phyloP scores from a whole-genome alignment of 2,329 filamentous ascomycete genomes.

The Cordyceps fumosorosea region DNA sequence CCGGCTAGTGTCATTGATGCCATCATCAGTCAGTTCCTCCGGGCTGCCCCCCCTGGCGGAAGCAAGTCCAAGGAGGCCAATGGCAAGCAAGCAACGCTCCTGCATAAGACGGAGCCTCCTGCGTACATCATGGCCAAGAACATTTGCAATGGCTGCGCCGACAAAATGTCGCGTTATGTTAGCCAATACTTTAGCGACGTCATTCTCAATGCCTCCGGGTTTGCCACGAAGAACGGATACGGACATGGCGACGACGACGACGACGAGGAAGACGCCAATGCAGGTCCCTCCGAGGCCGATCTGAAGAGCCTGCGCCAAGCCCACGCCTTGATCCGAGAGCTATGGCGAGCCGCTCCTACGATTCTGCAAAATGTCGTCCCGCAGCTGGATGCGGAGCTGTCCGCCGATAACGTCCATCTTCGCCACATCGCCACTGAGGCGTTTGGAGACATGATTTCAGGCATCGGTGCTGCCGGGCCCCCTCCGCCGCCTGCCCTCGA shows the following conservation, averaged over 20 bases:
- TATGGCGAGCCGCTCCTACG: conserved; percentile 86
- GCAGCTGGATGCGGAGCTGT: conserved; percentile 85
- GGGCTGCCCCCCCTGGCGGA: conserved; percentile 67
- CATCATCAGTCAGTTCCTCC: conserved; percentile 90
- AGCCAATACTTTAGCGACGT: conserved; percentile 97
- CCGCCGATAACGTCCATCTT: conserved; percentile 80
- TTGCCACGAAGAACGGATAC: conserved; percentile 50
- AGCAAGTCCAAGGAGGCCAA: conserved; percentile 59
- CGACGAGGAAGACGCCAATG: conserved; percentile 53
- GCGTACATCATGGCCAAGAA: conserved; percentile 96
- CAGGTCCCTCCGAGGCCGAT: conserved; percentile 72
- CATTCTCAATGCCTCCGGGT: conserved; percentile 76
- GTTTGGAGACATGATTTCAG: conserved; percentile 88
- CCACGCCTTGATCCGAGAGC: conserved; percentile 79
- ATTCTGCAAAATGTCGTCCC: conserved; percentile 91
- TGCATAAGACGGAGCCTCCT: conserved; percentile 81
- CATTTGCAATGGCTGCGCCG: conserved; percentile 79
- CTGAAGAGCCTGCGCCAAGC: conserved; percentile 84
- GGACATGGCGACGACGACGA: conserved; percentile 56
- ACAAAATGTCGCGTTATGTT: conserved; percentile 92
- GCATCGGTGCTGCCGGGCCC: conserved; percentile 85
- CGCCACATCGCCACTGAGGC: conserved; percentile 88
- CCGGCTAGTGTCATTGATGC: conserved; percentile 81
- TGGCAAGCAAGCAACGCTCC: conserved; percentile 72
- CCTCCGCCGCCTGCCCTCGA: conserved; percentile 68